A percentile compares a stretch with the other conserved stretches of the same genome.
Conservation (phyloP, 768 basidiomycete genomes). For the Brasilioporus rufonigricans region DNA sequence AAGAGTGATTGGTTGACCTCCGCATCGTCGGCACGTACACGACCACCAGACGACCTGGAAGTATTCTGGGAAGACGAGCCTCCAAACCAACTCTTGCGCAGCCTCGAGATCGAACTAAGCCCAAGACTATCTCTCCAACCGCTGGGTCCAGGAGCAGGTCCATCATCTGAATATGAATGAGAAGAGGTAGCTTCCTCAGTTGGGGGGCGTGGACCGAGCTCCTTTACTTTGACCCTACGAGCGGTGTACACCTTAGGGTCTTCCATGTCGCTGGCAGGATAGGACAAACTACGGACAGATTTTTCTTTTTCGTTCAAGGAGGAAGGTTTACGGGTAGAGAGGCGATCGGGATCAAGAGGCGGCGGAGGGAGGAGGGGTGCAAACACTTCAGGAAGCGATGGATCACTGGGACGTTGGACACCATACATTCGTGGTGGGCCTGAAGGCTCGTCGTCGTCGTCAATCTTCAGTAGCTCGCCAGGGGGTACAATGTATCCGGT, state of each 20-base stretch:
- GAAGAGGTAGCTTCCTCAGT: slow-evolving; percentile 18
- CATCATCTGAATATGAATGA: slow-evolving; percentile 6
- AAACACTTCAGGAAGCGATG: slow-evolving; percentile 26
- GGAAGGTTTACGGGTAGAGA: slow-evolving; percentile 25
- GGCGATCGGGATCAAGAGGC: slow-evolving; percentile 33
- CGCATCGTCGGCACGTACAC: slow-evolving; percentile 39
- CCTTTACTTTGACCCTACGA: slow-evolving; percentile 40
- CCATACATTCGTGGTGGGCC: slow-evolving; percentile 31
- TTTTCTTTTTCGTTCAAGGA: slow-evolving; percentile 33
- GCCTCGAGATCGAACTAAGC: slow-evolving; percentile 45
- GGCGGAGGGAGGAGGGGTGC: slow-evolving; percentile 40
- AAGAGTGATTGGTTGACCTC: slow-evolving; percentile 46
- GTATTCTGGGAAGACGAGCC: slow-evolving; percentile 30
- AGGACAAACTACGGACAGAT: slow-evolving; percentile 31
- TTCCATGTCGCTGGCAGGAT: slow-evolving; percentile 33
- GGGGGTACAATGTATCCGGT: slow-evolving; percentile 37
- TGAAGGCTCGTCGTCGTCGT: slow-evolving; percentile 30
- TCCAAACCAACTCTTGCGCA: slow-evolving; percentile 62
- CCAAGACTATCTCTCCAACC: slow-evolving; percentile 40
- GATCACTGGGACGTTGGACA: slow-evolving; percentile 20
- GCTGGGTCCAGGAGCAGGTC: slow-evolving; percentile 28
- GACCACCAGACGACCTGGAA: slow-evolving; percentile 28
- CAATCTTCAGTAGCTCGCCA: slow-evolving; percentile 34
- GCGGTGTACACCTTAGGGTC: slow-evolving; percentile 34
- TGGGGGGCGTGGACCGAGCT: slow-evolving; percentile 27